phyloP scores from a whole-genome alignment of 2,329 filamentous ascomycete species.

The Amylocarpus encephaloides region DNA sequence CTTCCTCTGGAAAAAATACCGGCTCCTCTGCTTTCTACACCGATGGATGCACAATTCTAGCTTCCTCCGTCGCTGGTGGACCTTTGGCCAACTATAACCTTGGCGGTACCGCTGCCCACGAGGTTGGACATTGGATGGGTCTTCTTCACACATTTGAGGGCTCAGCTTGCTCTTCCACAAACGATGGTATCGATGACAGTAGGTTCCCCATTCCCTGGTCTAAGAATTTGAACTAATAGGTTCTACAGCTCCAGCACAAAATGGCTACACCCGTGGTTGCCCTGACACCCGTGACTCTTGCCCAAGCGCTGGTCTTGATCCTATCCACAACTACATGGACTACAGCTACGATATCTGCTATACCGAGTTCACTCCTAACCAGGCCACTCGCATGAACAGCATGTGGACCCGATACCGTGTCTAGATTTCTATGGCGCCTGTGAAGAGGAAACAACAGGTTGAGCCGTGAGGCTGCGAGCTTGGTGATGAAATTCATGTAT shows the following conservation, averaged over 20 bases:
- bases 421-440: not conserved
- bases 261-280: slow-evolving; percentile 32
- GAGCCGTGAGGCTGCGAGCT: not conserved
- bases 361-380: slow-evolving; percentile 34
- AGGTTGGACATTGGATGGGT: slow-evolving; percentile 45
- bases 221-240: not conserved
- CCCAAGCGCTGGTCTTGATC: slow-evolving; percentile 23
- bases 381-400: slow-evolving; percentile 14
- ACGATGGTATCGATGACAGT: slow-evolving; percentile 36
- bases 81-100: slow-evolving; percentile 31
- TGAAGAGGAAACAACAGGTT: not conserved
- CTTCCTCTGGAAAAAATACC: not conserved
- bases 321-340: slow-evolving; percentile 34
- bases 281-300: slow-evolving; percentile 35
- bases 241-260: slow-evolving; percentile 31
- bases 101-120: slow-evolving; percentile 37
- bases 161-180: slow-evolving; percentile 32
- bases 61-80: slow-evolving; percentile 35
- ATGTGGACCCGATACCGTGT: slow-evolving; percentile 18
- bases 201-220: not conserved
- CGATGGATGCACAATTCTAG: slow-evolving; percentile 37
- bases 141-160: slow-evolving; percentile 44
- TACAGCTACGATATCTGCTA: slow-evolving; percentile 40
- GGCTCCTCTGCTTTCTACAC: slow-evolving; percentile 27
- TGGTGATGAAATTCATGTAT: not conserved